Evolutionary conservation across 2,329 filamentous ascomycete species (phyloP), one percentile per base, ranked within the genome.

Genomic region (Xylariomycetidae sp.): DNA sequence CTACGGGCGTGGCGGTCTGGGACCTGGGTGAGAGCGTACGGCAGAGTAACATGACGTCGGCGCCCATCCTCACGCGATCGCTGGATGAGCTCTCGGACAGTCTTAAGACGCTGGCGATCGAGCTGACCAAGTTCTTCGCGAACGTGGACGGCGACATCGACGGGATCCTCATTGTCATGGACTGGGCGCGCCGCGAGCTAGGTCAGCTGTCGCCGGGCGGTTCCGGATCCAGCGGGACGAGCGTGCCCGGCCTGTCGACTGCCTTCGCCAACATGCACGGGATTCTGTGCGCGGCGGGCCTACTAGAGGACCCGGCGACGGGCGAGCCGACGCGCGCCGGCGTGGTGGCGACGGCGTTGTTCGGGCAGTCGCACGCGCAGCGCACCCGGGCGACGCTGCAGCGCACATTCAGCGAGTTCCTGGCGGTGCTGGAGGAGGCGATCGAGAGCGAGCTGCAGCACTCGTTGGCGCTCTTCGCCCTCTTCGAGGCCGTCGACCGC

Each of bases 71-170:
- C 44, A 87, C 93, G 25, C 72, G 77, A 47, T 85, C 89, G 50
- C 72, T 96, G 4, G 88, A 95, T 56, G 82, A 83, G 35, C 68
- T 95, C 23, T 89, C 85, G 43, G 87, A 94, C 42, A 88, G 78
- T 34, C 73, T 95, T 40, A 93, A 90, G 61, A 81, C 78, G 3
- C 69, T 96, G 16, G 85, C 87, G 1, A 70, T 88, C 12, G 88
- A 95, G 56, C 74, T 95, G 46, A 94, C 85, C 6, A 81, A 82
- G 51, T 95, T 96, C 66, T 95, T 95, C 57, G 85, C 88, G 32
- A 86, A 89, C 45, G 87, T 96, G 10, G 87, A 95, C 50, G 85
- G 87, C 17, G 90, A 95, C 52, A 84, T 96, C 48, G 90, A 95
- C 56, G 82, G 74, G 39, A 94, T 95, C 46, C 72, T 96, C 22